A percentile compares a stretch with the other conserved stretches of the same genome.
phyloP scores from a whole-genome alignment of 495 filamentous ascomycete species.

The Diplogelasinospora grovesii region DNA sequence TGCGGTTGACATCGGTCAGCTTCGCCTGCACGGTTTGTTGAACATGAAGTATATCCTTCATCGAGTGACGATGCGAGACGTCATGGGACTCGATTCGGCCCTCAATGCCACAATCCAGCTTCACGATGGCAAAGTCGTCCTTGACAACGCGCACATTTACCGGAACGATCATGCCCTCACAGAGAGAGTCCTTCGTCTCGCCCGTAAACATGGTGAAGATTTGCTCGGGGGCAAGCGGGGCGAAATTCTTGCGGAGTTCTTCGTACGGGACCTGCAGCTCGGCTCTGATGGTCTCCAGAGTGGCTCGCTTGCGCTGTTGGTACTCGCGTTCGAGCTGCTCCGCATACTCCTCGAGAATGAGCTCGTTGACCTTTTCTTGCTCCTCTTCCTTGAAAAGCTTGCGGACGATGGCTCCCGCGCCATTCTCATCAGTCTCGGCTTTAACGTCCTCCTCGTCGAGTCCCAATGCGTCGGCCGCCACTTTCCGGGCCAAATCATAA shows the following conservation, averaged over 20 bases:
- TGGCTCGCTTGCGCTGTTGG: slow-evolving; percentile 89
- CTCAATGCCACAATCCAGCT: slow-evolving; percentile 89
- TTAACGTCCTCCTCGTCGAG: slow-evolving; percentile 97
- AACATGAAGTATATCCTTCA: slow-evolving; percentile 53
- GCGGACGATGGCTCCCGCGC: slow-evolving; percentile 80
- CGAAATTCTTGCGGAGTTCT: slow-evolving; percentile 79
- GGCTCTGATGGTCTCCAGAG: slow-evolving; percentile 90
- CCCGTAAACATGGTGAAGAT: slow-evolving; percentile 97
- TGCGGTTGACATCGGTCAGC: slow-evolving; percentile 76
- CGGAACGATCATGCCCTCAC: slow-evolving; percentile 83
- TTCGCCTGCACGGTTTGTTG: slow-evolving; percentile 86
- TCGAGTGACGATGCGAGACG: slow-evolving; percentile 54
- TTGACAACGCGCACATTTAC: slow-evolving; percentile 82
- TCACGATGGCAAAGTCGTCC: slow-evolving; percentile 85
- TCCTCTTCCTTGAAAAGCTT: slow-evolving; percentile 86
- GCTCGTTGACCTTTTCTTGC: slow-evolving; percentile 90
- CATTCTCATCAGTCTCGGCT: slow-evolving; percentile 82
- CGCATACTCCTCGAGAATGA: slow-evolving; percentile 94
- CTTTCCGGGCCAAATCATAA: slow-evolving; percentile 94
- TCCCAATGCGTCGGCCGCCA: slow-evolving; percentile 94
- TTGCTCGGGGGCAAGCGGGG: slow-evolving; percentile 63
- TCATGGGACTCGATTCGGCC: slow-evolving; percentile 72
- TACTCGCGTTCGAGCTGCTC: slow-evolving; percentile 91
- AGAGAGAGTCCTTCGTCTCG: slow-evolving; percentile 76
- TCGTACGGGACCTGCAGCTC: slow-evolving; percentile 91